Percentiles rank a stretch among this genome's conserved stretches.
Conservation (phyloP, 2,329 filamentous ascomycete species). For the Cordyceps javanica region DNA sequence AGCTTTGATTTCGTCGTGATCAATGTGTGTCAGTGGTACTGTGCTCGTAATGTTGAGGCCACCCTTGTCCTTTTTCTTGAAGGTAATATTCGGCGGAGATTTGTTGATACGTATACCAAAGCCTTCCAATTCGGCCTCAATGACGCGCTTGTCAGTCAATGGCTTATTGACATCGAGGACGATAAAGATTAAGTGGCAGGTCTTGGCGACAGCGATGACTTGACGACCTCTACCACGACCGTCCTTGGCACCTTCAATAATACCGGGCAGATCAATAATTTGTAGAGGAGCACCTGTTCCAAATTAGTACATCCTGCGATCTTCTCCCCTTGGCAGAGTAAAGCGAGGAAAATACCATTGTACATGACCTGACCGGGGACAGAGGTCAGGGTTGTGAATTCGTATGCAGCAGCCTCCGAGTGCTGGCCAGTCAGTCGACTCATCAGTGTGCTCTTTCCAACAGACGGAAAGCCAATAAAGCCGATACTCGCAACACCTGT, state of each 20-base stretch:
- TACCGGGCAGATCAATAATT: conserved; percentile 97
- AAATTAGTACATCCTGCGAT: conserved; percentile 1
- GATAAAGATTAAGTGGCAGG: conserved; percentile 97
- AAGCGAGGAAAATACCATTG: conserved; percentile 56
- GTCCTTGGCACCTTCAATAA: conserved; percentile 97
- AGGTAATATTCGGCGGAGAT: conserved; percentile 93
- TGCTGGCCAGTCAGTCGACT: conserved; percentile 90
- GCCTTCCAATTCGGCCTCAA: conserved; percentile 90
- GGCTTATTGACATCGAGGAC: conserved; percentile 98
- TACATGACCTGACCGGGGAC: conserved; percentile 94
- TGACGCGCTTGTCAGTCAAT: conserved; percentile 90
- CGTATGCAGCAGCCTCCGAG: conserved; percentile 94
- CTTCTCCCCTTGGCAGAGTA: background rate
- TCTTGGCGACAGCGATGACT: conserved; percentile 98
- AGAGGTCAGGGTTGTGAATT: conserved; percentile 96
- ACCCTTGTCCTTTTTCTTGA: conserved; percentile 99
- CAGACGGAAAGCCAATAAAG: conserved; percentile 96
- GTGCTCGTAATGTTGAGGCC: conserved; percentile 96
- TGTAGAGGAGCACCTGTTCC: conserved; percentile 76
- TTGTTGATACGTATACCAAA: conserved; percentile 99
- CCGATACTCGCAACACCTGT: conserved; percentile 96
- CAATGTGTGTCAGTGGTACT: conserved; percentile 84
- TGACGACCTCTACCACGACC: conserved; percentile 95
- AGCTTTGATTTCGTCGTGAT: conserved; percentile 93
- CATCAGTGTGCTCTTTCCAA: conserved; percentile 98